A percentile compares a stretch with the other conserved stretches of the same genome.
phyloP scores from a whole-genome alignment of 768 basidiomycete species.

The Rhodosporidiobolus odoratus region DNA sequence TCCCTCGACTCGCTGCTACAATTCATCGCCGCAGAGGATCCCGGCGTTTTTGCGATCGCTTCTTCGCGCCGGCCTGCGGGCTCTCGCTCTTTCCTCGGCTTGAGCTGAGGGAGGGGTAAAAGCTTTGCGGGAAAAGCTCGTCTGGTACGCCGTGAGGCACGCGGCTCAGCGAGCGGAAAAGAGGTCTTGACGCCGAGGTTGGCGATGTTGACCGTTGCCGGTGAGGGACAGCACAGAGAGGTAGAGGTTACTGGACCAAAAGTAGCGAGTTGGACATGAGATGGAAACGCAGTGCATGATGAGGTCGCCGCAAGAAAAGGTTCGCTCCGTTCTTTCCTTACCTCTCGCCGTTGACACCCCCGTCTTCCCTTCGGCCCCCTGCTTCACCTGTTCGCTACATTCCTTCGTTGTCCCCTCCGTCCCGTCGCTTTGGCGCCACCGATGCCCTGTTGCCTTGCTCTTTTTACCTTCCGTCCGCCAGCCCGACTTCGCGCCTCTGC shows the following conservation, averaged over 20 bases:
- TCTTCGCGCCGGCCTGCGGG: slow-evolving; percentile 14
- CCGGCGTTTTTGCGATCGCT: slow-evolving; percentile 23
- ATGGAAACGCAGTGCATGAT: not conserved
- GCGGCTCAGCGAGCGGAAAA: slow-evolving; percentile 16
- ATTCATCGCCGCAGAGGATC: slow-evolving; percentile 3
- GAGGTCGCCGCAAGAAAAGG: not conserved
- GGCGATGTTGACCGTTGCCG: not conserved
- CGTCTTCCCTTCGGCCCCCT: not conserved
- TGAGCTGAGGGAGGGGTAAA: not conserved
- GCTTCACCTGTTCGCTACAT: not conserved
- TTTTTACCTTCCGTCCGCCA: not conserved
- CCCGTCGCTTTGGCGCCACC: not conserved
- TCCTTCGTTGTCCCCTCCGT: not conserved
- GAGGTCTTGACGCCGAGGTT: slow-evolving; percentile 14
- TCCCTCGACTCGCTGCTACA: not conserved
- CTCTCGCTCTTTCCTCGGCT: not conserved
- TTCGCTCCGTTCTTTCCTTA: not conserved
- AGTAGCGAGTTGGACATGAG: not conserved
- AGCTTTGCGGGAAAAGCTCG: not conserved
- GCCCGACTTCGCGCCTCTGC: not conserved
- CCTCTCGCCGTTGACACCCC: no score
- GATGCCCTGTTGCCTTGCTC: not conserved
- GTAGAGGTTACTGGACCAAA: slow-evolving; percentile 2
- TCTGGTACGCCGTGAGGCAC: slow-evolving; percentile 10
- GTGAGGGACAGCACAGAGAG: not conserved